Evolutionary conservation across 495 filamentous ascomycete genomes (phyloP).

Genomic region (Tuber melanosporum): DNA sequence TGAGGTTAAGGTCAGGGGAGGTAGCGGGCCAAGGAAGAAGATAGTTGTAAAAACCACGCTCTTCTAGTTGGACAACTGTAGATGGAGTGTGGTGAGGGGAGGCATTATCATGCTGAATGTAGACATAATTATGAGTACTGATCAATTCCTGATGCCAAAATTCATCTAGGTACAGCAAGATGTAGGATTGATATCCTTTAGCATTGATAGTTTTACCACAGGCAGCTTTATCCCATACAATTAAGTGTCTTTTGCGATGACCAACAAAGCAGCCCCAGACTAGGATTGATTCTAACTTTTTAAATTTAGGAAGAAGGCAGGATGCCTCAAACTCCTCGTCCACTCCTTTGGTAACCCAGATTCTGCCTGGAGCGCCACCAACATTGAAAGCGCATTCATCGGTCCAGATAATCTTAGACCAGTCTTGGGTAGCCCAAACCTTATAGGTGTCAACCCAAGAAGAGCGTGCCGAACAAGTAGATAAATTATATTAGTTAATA

Average conservation of each 20-base stretch:
- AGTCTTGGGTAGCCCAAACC: background rate
- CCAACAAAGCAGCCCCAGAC: constrained; percentile 11
- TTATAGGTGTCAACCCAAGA: background rate
- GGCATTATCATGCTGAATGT: too few relatives aligned
- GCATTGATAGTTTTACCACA: background rate
- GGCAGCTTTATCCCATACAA: background rate
- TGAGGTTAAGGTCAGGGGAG: too few relatives aligned
- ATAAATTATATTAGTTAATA: background rate
- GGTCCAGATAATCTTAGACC: constrained; percentile 7
- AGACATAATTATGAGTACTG: too few relatives aligned
- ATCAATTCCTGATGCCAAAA: too few relatives aligned
- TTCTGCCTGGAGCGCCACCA: constrained; percentile 1
- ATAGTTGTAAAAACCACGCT: too few relatives aligned
- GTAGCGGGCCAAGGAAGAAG: too few relatives aligned
- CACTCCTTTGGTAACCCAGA: background rate
- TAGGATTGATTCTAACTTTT: constrained; percentile 4
- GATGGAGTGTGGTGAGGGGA: too few relatives aligned
- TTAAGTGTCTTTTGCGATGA: background rate
- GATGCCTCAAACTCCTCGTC: constrained; percentile 1
- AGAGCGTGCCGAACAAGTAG: background rate
- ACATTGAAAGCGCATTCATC: constrained; percentile 13
- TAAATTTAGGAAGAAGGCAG: constrained; percentile 18
- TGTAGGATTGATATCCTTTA: too few relatives aligned
- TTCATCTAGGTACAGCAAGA: too few relatives aligned
- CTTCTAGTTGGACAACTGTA: too few relatives aligned